Base-by-base conservation (phyloP, 1,284 basidiomycete species). In the Lentinus polychrous region DNA sequence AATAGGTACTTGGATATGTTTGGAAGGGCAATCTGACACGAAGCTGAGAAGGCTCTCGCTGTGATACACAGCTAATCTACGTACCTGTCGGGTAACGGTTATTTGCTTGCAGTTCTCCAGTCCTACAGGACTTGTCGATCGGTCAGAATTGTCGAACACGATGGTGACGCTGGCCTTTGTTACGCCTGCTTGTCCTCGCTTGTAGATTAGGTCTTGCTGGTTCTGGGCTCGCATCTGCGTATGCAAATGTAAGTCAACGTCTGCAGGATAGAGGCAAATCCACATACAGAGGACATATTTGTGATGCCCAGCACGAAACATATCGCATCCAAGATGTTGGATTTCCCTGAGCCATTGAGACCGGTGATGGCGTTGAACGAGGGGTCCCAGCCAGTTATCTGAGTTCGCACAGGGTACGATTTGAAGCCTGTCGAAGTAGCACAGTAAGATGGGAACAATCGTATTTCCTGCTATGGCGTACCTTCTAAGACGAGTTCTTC, bases 331-430 rank as follows among this genome's bases (percentile, higher is more conserved):
- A 97, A 81, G 57, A 98, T 96, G 69, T 98, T 99, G 52, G 93
- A 95, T 73, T 97, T 96, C 56, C 94, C 93, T 0, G 86, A 88
- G 5, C 87, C 94, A 69, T 97, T 96, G 57, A 97, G 79, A 45
- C 94, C 94, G 1, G 94, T 98, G 68, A 97, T 97, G 11, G 94
- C 94, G 65, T 97, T 97, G 79, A 97, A 97, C 12, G 92, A 95
- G 8, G 91, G 71, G 64, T 97, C 94, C 85, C 94, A 98, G 56
- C 93, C 94, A 0, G 86, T 87, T 51, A 98, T 95, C 60, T 90
- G 88, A 0, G 94, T 97, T 37, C 94, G 81, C 27, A 94, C 92
- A 15, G 94, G 94, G 62, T 98, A 97, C 14, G 94, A 97, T 69
- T 98, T 98, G 78, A 94, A 94, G 45, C 91, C 90, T 92, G 39